These are phyloP conservation scores for Fusarium fracticaudum DNA, from an alignment of 2,329 filamentous ascomycete species.

Conservation along the genomic window DNA sequence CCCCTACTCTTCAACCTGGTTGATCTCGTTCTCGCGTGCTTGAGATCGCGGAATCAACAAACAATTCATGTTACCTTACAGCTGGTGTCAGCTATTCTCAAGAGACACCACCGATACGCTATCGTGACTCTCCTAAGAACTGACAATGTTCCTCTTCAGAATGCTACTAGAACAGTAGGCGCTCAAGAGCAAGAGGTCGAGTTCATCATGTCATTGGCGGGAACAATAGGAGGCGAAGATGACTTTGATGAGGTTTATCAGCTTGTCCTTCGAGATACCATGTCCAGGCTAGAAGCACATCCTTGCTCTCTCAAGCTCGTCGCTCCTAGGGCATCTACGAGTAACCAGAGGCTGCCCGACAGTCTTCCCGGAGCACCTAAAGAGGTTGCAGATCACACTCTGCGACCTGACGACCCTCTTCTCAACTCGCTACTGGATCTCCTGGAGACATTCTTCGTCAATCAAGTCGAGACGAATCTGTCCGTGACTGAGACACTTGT, in stretches of 20 bases:
- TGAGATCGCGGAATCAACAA: constrained; percentile 85
- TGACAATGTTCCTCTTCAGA: constrained; percentile 63
- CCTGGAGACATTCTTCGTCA: constrained; percentile 84
- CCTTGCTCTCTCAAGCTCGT: constrained; percentile 77
- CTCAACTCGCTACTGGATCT: constrained; percentile 74
- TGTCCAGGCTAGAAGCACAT: constrained; percentile 75
- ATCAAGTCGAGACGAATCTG: constrained; percentile 90
- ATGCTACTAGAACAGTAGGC: constrained; percentile 72
- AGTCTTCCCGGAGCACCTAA: constrained; percentile 69
- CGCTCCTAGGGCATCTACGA: constrained; percentile 65
- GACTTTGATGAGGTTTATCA: constrained; percentile 80
- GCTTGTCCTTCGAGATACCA: constrained; percentile 75
- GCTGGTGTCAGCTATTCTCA: constrained; percentile 84
- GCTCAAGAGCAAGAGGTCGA: constrained; percentile 81
- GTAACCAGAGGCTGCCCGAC: constrained; percentile 66
- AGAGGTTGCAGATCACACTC: constrained; percentile 68
- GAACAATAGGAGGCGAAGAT: constrained; percentile 73
- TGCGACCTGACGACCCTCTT: constrained; percentile 70
- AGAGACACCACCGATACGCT: constrained; percentile 88
- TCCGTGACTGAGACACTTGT: constrained; percentile 86
- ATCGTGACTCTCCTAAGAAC: constrained; percentile 79
- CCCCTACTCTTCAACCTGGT: constrained; percentile 93
- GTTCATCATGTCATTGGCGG: constrained; percentile 73
- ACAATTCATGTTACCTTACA: constrained; percentile 91
- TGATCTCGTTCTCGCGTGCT: constrained; percentile 86